Percentiles rank a stretch among this genome's conserved stretches.
Evolutionary conservation across 495 filamentous ascomycete genomes (phyloP).

Genomic region (Penicillium riverlandense): DNA sequence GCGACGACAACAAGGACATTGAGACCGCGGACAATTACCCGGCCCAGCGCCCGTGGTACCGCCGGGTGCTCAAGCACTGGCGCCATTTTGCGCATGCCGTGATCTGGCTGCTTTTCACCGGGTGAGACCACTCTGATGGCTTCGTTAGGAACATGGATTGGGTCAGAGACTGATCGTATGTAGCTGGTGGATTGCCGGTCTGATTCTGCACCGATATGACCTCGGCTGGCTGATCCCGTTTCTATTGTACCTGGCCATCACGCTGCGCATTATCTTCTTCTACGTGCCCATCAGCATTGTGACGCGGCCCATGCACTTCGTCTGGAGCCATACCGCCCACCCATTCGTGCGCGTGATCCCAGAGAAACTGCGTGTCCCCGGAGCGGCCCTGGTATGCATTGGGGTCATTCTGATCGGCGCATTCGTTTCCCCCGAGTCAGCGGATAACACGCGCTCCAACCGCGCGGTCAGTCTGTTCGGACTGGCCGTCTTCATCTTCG

Average conservation of each 20-base stretch:
- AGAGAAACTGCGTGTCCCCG: conserved; percentile 49
- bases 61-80: conserved; percentile 18
- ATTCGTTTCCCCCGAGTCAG: conserved; percentile 60
- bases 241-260: conserved; percentile 69
- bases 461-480: conserved; percentile 78
- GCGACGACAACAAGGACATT: conserved; percentile 22
- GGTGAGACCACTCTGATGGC: conserved; percentile 33
- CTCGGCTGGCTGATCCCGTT: conserved; percentile 81
- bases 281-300: conserved; percentile 62
- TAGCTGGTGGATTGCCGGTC: conserved; percentile 85
- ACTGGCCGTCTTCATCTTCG: conserved; percentile 60
- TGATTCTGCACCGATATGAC: conserved; percentile 65
- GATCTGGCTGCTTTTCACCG: conserved; percentile 53
- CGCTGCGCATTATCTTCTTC: conserved; percentile 64
- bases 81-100: conserved; percentile 40
- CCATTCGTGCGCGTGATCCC: conserved; percentile 50
- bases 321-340: conserved; percentile 59
- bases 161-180: conserved; percentile 6
- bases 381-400: conserved; percentile 52
- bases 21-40: conserved; percentile 18
- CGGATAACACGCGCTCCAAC: conserved; percentile 70
- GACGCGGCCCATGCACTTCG: conserved; percentile 53
- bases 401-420: conserved; percentile 67
- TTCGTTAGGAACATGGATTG: background rate
- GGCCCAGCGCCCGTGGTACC: conserved; percentile 17